Percentiles rank a stretch among this genome's conserved stretches.
These are phyloP conservation scores for Wickerhamomyces silvicola DNA, from an alignment of 805 yeast species.

Conservation along the genomic window DNA sequence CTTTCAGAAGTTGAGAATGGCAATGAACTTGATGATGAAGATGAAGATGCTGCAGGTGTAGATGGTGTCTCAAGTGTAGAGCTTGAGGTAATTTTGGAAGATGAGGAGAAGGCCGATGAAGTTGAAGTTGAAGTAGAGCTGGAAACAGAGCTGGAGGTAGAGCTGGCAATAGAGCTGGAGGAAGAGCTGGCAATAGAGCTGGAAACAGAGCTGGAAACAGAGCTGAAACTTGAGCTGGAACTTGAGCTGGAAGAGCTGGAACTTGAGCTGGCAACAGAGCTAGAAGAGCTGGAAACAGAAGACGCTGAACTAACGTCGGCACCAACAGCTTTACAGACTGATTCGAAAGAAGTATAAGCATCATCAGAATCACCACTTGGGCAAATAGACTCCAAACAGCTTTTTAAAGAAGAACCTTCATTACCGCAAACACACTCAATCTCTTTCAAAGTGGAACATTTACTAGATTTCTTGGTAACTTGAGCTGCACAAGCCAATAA, in stretches of 20 bases:
- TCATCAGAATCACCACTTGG: conserved; percentile 52
- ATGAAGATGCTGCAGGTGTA: no score
- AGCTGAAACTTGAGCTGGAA: conserved; percentile 20
- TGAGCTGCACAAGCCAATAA: conserved; percentile 80
- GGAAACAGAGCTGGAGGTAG: conserved; percentile 15
- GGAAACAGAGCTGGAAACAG: conserved; percentile 17
- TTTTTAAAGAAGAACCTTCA: conserved; percentile 44
- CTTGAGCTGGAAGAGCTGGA: conserved; percentile 26
- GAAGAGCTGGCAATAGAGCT: conserved; percentile 13
- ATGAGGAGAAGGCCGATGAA: conserved; percentile 18
- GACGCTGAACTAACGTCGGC: conserved; percentile 29
- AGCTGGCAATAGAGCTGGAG: conserved; percentile 16
- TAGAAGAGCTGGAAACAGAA: conserved; percentile 27
- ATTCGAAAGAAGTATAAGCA: conserved; percentile 55
- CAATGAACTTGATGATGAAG: conserved; percentile 6
- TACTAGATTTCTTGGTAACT: conserved; percentile 46
- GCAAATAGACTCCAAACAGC: conserved; percentile 64
- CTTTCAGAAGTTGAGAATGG: conserved; percentile 14
- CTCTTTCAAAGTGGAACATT: conserved; percentile 56
- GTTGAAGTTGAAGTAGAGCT: conserved; percentile 13
- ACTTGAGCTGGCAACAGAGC: no score
- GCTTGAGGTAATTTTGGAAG: conserved; percentile 15
- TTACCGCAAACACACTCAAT: conserved; percentile 62
- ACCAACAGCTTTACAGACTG: conserved; percentile 44
- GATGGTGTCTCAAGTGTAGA: conserved; percentile 1